A percentile compares a stretch with the other conserved stretches of the same genome.
Evolutionary conservation across 352 stramenopile genomes (phyloP).

Genomic region (Globisporangium mamillatum): DNA sequence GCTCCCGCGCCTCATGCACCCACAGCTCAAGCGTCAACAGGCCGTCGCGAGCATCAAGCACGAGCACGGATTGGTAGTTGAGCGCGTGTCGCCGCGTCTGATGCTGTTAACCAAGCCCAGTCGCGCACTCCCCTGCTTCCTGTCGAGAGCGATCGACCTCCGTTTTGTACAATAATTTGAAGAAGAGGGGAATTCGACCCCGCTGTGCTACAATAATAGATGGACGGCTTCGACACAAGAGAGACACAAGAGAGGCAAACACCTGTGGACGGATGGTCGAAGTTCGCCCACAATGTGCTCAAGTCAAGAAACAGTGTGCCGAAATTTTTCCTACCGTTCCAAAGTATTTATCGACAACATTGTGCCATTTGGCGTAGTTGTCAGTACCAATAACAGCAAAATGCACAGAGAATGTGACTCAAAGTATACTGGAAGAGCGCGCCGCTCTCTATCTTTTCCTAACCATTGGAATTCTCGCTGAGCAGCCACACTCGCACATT

Average conservation of each 20-base stretch:
- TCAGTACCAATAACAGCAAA: conserved; percentile 9
- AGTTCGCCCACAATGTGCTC: neutral
- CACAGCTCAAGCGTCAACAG: conserved; percentile 11
- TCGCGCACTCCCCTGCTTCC: conserved; percentile 5
- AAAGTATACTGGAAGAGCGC: neutral
- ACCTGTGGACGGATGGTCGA: neutral
- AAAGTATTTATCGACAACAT: conserved; percentile 3
- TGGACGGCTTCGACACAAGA: neutral
- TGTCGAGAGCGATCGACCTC: conserved; percentile 8
- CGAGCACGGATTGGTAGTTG: neutral
- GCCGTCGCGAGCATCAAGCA: conserved; percentile 6
- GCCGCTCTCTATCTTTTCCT: neutral
- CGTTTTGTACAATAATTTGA: conserved; percentile 17
- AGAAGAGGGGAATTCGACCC: neutral
- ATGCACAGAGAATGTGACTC: neutral
- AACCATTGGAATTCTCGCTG: neutral
- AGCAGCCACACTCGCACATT: neutral
- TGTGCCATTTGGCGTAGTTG: neutral
- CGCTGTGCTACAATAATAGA: conserved; percentile 8
- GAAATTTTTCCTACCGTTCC: neutral
- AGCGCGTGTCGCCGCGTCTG: neutral
- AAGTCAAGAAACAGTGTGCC: neutral
- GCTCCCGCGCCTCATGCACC: conserved; percentile 13
- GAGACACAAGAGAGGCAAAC: neutral
- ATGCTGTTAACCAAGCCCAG: neutral